Evolutionary conservation across 164 flowering plant genomes (phyloP), one percentile per base, ranked within the genome.

Genomic region (Aristolochia californica): DNA sequence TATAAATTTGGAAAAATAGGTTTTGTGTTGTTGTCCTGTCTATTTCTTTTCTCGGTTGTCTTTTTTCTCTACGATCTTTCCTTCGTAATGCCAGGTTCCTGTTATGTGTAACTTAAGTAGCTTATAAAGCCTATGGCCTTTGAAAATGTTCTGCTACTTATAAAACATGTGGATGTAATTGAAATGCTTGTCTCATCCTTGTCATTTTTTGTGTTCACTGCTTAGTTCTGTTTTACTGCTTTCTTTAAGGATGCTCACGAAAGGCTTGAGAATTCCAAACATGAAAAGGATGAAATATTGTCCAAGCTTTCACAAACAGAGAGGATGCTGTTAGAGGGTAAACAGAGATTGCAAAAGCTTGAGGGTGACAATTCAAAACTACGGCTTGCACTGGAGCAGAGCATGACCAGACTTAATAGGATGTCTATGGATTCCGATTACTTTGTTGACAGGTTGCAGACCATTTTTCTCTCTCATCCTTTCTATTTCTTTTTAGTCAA

Each of bases 351-450:
- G 26, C 78, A 67, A 57, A 90, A 86, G 66, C 73, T 94, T 56
- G 97, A 88, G 73, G 97, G 83, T 68, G 97, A 94, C 73, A 94
- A 90, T 73, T 73, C 56, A 62, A 94, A 86, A 69, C 61, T 94
- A 52, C 84, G 95, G 4, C 93, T 84, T 44, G 99, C 87, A 67
- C 78, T 90, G 62, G 97, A 90, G 74, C 99, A 90, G 70, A 94
- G 96, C 75, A 94, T 94, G 97, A 88, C 93, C 27, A 81, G 96
- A 66, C 81, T 90, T 55, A 94, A 88, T 69, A 77, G 97, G 70
- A 94, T 94, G 99, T 90, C 99, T 5, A 55, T 90, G 81, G 99
- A 94, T 66, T 90, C 96, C 28, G 96, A 90, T 79, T 85, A 70
- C 69, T 80, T 83, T 59, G 97, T 94, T 68, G 99, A 94, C 82